Conservation (phyloP, 2,329 filamentous ascomycete genomes). For the Venturia pyrina region DNA sequence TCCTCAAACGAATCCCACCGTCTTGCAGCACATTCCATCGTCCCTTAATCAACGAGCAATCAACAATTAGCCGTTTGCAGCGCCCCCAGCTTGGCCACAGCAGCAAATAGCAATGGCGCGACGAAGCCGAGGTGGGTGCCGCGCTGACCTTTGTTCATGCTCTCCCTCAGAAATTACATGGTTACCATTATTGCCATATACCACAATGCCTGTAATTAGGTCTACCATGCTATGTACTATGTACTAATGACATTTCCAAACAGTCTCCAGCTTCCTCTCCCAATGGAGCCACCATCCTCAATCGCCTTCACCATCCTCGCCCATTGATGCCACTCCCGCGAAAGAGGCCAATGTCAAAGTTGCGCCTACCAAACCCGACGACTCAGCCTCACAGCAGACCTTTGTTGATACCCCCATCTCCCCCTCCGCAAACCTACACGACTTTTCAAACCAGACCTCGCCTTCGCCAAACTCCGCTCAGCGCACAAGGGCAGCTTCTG, state of each 20-base stretch:
- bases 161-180: background rate
- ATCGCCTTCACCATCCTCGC: background rate
- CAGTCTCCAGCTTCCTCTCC: slow-evolving; percentile 2
- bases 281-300: background rate
- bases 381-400: background rate
- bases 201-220: background rate
- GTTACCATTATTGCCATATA: background rate
- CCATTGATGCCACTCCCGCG: background rate
- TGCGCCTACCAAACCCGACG: background rate
- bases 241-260: background rate
- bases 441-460: slow-evolving; percentile 14
- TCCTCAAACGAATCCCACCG: background rate
- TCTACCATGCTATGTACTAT: background rate
- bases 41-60: background rate
- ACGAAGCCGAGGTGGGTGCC: slow-evolving; percentile 2
- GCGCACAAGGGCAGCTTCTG: slow-evolving; percentile 32
- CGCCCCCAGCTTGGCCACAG: background rate
- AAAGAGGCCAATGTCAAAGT: background rate
- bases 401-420: slow-evolving; percentile 16
- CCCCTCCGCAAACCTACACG: slow-evolving; percentile 23
- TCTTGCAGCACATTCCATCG: background rate
- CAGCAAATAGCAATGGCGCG: background rate
- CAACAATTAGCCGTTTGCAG: background rate
- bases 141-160: background rate
- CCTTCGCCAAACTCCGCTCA: slow-evolving; percentile 19